Conservation (phyloP, 345 rosid genomes). For the Lepidium didymum region DNA sequence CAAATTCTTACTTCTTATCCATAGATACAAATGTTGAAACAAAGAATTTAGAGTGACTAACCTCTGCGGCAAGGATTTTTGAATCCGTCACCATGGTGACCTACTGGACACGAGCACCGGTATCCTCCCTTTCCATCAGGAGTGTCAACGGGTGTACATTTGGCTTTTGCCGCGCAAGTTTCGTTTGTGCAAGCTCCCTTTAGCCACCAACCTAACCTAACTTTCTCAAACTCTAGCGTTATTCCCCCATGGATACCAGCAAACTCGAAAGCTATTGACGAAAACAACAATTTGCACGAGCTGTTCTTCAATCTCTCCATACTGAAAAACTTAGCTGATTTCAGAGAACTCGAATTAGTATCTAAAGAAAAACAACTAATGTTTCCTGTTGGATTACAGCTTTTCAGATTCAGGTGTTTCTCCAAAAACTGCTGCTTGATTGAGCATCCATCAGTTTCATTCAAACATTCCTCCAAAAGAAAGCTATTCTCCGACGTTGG, state of each 20-base stretch:
- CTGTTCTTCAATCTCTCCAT: constrained; percentile 10
- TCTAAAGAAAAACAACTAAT: constrained; percentile 40
- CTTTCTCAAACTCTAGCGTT: constrained; percentile 43
- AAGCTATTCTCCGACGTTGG: constrained; percentile 45
- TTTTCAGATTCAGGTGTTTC: neutral
- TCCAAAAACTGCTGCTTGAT: constrained; percentile 30
- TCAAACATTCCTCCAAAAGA: constrained; percentile 46
- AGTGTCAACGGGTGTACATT: neutral
- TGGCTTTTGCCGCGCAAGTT: constrained; percentile 34
- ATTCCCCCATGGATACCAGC: neutral
- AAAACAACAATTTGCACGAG: constrained; percentile 37
- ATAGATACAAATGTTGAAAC: neutral
- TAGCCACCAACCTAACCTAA: constrained; percentile 75
- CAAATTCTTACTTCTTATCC: neutral
- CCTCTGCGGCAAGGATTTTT: constrained; percentile 50
- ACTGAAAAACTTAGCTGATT: constrained; percentile 13
- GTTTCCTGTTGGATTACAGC: constrained; percentile 29
- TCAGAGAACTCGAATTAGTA: neutral
- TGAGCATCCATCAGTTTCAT: constrained; percentile 24
- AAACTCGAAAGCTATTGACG: constrained; percentile 45
- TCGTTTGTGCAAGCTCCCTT: constrained; percentile 17
- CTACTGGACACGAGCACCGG: constrained; percentile 51
- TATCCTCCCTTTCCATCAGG: constrained; percentile 20
- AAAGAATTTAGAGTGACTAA: constrained; percentile 36
- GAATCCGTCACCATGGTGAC: constrained; percentile 61